Evolutionary conservation across 2,329 filamentous ascomycete species (phyloP).

Genomic region (Penicillium rolfsii): DNA sequence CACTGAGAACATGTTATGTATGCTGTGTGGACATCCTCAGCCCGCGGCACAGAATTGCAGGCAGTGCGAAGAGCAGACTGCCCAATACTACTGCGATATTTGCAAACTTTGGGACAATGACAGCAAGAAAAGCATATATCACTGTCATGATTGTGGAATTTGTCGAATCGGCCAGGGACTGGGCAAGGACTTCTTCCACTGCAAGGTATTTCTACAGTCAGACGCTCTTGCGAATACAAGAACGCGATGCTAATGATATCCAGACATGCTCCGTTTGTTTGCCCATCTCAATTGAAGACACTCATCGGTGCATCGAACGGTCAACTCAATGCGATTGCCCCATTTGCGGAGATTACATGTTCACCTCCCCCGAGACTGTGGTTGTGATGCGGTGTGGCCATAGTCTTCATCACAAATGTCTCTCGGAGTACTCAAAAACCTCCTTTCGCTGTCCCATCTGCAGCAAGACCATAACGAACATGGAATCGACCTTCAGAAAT

Average conservation of each 20-base stretch:
- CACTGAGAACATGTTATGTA: slow-evolving; percentile 95
- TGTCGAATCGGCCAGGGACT: slow-evolving; percentile 88
- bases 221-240: neutral
- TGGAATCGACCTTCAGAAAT: slow-evolving; percentile 93
- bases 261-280: slow-evolving; percentile 93
- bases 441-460: slow-evolving; percentile 97
- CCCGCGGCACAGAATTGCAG: slow-evolving; percentile 76
- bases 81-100: slow-evolving; percentile 88
- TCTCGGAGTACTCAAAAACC: slow-evolving; percentile 80
- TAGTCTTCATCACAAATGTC: slow-evolving; percentile 90
- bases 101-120: slow-evolving; percentile 99
- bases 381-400: slow-evolving; percentile 96
- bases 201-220: slow-evolving; percentile 68
- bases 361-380: slow-evolving; percentile 83
- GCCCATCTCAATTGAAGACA: slow-evolving; percentile 78
- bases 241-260: slow-evolving; percentile 20
- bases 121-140: slow-evolving; percentile 86
- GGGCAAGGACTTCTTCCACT: slow-evolving; percentile 97
- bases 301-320: slow-evolving; percentile 91
- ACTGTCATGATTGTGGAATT: slow-evolving; percentile 94
- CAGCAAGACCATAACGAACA: slow-evolving; percentile 94
- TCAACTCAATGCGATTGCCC: slow-evolving; percentile 95
- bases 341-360: slow-evolving; percentile 95
- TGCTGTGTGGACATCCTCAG: slow-evolving; percentile 88
- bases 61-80: slow-evolving; percentile 74